phyloP scores from a whole-genome alignment of 163 green algal genomes.

The Chloroidium sp. region DNA sequence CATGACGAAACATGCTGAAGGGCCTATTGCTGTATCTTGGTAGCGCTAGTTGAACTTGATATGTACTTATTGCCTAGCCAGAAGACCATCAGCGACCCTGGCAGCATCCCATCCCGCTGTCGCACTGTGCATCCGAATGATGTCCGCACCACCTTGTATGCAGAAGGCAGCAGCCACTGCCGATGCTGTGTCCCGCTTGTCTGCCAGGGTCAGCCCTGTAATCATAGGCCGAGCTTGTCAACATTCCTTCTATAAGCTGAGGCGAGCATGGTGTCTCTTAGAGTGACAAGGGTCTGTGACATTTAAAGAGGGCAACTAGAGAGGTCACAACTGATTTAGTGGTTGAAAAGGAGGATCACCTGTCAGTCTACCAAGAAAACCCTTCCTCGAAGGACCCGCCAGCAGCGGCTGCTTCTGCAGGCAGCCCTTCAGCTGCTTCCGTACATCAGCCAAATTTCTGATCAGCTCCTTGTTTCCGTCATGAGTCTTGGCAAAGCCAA shows the following conservation, averaged over 20 bases:
- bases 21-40: no score
- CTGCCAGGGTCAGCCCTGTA: conserved; percentile 20
- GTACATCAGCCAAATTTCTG: conserved; percentile 37
- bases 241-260: not conserved
- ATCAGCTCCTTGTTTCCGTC: conserved; percentile 64
- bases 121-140: conserved; percentile 84
- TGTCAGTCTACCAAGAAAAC: conserved; percentile 62
- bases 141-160: conserved; percentile 52
- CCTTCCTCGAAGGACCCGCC: conserved; percentile 70
- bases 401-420: conserved; percentile 60
- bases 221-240: not conserved
- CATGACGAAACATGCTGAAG: no score
- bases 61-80: not conserved
- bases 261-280: not conserved
- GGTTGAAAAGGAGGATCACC: conserved; percentile 14
- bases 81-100: conserved; percentile 39
- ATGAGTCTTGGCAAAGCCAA: conserved; percentile 82
- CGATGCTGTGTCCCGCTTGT: conserved; percentile 67
- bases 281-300: not conserved
- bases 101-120: conserved; percentile 48
- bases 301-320: not conserved
- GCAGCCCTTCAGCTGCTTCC: conserved; percentile 29
- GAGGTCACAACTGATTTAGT: not conserved
- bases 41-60: no score
- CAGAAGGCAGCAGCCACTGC: conserved; percentile 54